phyloP scores from a whole-genome alignment of 2,329 filamentous ascomycete genomes.

The Colletotrichum graminicola region DNA sequence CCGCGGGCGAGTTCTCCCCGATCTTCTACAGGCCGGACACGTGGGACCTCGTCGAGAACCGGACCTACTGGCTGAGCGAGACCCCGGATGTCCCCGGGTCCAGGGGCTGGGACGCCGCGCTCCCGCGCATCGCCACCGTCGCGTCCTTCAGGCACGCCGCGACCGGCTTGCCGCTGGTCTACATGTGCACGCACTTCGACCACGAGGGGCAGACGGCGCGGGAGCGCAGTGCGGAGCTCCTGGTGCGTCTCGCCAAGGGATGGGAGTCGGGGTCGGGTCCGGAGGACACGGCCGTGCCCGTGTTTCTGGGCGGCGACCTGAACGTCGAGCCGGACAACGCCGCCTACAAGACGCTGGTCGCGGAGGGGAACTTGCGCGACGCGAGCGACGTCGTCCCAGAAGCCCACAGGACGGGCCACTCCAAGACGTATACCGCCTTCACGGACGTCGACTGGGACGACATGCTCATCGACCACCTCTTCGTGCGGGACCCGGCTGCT shows the following conservation, averaged over 20 bases:
- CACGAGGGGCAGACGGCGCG: slow-evolving; percentile 58
- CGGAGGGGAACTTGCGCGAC: slow-evolving; percentile 45
- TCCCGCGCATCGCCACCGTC: slow-evolving; percentile 61
- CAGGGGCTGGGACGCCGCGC: slow-evolving; percentile 67
- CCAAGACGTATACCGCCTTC: slow-evolving; percentile 50
- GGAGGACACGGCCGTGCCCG: slow-evolving; percentile 41
- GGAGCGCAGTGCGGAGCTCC: slow-evolving; percentile 54
- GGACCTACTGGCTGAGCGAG: slow-evolving; percentile 72
- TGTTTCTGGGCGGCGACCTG: slow-evolving; percentile 52
- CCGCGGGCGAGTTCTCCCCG: slow-evolving; percentile 75
- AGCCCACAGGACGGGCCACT: slow-evolving; percentile 45
- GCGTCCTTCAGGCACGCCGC: slow-evolving; percentile 57
- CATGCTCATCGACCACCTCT: slow-evolving; percentile 49
- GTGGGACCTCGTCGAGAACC: slow-evolving; percentile 64
- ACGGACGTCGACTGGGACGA: slow-evolving; percentile 40
- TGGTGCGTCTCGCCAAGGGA: slow-evolving; percentile 50
- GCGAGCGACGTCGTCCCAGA: slow-evolving; percentile 45
- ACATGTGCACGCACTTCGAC: slow-evolving; percentile 67
- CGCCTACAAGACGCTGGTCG: slow-evolving; percentile 46
- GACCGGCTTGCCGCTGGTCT: slow-evolving; percentile 56
- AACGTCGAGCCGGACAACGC: slow-evolving; percentile 48
- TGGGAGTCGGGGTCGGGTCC: slow-evolving; percentile 39
- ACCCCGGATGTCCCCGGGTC: slow-evolving; percentile 68
- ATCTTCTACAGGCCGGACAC: slow-evolving; percentile 70
- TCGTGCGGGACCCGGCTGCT: slow-evolving; percentile 46